Evolutionary conservation across 208 protist species (phyloP).

Genomic region (Blechomonas ayalai): DNA sequence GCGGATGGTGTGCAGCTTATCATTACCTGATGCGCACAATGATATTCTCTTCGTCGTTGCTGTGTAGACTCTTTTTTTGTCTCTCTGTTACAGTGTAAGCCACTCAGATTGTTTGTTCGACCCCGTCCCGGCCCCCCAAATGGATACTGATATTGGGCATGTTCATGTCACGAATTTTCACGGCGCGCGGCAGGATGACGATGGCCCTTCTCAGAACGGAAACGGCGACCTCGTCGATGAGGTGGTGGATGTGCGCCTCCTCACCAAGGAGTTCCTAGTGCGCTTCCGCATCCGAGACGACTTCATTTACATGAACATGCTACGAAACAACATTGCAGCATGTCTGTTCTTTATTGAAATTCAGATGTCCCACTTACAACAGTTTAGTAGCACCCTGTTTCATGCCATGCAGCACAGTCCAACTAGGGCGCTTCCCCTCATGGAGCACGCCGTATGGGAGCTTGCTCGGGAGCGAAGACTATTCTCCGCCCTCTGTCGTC

Average conservation of each 20-base stretch:
- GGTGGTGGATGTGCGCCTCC: slow-evolving; percentile 47
- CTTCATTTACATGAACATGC: slow-evolving; percentile 84
- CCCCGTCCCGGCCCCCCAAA: too few relatives aligned
- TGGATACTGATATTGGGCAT: slow-evolving; percentile 68
- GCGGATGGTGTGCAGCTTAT: too few relatives aligned
- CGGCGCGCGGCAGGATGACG: slow-evolving; percentile 19
- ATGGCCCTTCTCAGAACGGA: background rate
- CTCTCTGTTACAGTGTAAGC: too few relatives aligned
- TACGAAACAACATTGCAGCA: slow-evolving; percentile 75
- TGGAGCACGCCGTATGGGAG: slow-evolving; percentile 81
- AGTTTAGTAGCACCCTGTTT: slow-evolving; percentile 73
- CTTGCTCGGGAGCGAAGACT: slow-evolving; percentile 63
- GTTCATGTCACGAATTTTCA: slow-evolving; percentile 84
- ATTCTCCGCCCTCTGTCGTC: slow-evolving; percentile 39
- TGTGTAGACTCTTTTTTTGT: too few relatives aligned
- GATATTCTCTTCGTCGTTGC: too few relatives aligned
- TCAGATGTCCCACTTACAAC: slow-evolving; percentile 77
- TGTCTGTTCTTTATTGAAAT: slow-evolving; percentile 83
- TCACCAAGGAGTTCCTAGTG: slow-evolving; percentile 73
- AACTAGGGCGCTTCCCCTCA: slow-evolving; percentile 64
- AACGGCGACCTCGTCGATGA: slow-evolving; percentile 11
- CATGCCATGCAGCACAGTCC: slow-evolving; percentile 61
- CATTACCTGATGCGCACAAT: too few relatives aligned
- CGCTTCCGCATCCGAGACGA: slow-evolving; percentile 71
- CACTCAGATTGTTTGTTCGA: too few relatives aligned